Base-by-base conservation (phyloP, 2,329 filamentous ascomycete species). In the Fusarium sp. region DNA sequence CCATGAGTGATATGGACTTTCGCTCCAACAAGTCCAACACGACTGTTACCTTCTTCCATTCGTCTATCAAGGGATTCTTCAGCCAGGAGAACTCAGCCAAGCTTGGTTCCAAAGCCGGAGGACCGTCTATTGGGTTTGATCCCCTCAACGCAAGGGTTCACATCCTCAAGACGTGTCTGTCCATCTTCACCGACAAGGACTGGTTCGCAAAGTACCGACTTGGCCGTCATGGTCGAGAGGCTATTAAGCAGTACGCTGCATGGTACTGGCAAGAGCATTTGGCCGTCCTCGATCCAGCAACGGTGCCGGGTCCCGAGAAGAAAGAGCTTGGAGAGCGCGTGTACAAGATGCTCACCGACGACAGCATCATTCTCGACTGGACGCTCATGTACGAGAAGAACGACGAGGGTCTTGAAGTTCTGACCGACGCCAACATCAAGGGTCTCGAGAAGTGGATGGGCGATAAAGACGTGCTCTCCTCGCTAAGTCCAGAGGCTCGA, bases 241-340 rank as follows among this genome's bases (percentile, higher is more conserved):
- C 75, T 0, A 73, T 77, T 19, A 75, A 70, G 53, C 75, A 77
- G 40, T 80, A 80, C 32, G 77, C 78, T 0, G 77, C 78, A 0
- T 79, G 78, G 78, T 80, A 80, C 53, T 80, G 78, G 78, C 78
- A 78, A 45, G 78, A 80, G 32, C 78, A 80, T 59, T 50, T 79
- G 11, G 72, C 72, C 0, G 72, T 71, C 0, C 65, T 80, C 12
- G 73, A 79, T 35, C 72, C 72, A 1, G 42, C 57, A 0, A 58
- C 58, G 0, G 64, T 78, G 1, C 58, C 71, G 0, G 51, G 46
- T 0, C 48, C 65, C 0, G 71, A 77, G 39, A 79, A 77, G 57
- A 67, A 66, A 1, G 64, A 69, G 5, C 69, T 80, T 9, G 76
- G 75, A 1, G 69, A 56, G 24, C 69, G 65, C 4, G 69, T 80